Conservation (phyloP, 352 stramenopile species). For the Plasmopara viticola region DNA sequence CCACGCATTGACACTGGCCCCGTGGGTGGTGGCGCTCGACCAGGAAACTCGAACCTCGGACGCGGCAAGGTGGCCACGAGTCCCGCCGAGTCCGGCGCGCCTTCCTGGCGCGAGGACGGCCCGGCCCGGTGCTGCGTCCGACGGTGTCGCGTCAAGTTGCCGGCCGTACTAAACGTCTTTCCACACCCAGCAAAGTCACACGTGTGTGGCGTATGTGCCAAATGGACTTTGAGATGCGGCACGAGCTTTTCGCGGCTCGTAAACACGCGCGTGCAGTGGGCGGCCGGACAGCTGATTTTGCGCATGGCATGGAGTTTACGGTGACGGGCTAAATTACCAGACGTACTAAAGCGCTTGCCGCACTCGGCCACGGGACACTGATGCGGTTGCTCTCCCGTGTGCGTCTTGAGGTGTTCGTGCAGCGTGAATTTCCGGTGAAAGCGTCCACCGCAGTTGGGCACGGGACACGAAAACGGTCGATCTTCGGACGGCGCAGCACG, state of each 20-base stretch:
- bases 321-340: constrained; percentile 50
- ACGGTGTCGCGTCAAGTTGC: constrained; percentile 57
- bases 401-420: constrained; percentile 77
- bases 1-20: constrained; percentile 30
- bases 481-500: constrained; percentile 30
- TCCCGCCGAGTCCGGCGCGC: background rate
- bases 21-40: constrained; percentile 12
- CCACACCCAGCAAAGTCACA: constrained; percentile 45
- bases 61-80: constrained; percentile 16
- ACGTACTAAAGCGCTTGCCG: constrained; percentile 59
- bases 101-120: constrained; percentile 12
- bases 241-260: constrained; percentile 44
- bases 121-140: constrained; percentile 43
- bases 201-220: constrained; percentile 42
- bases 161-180: constrained; percentile 57
- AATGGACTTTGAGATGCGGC: constrained; percentile 42
- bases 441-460: constrained; percentile 36
- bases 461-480: constrained; percentile 29
- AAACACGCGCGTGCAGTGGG: constrained; percentile 38
- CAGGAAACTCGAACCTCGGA: constrained; percentile 27
- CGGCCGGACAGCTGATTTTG: constrained; percentile 37
- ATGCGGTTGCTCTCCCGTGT: constrained; percentile 75
- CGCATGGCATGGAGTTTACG: constrained; percentile 41
- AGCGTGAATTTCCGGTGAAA: constrained; percentile 78
- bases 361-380: constrained; percentile 48